Conservation (phyloP, 495 filamentous ascomycete genomes). For the Penicillium salamii region DNA sequence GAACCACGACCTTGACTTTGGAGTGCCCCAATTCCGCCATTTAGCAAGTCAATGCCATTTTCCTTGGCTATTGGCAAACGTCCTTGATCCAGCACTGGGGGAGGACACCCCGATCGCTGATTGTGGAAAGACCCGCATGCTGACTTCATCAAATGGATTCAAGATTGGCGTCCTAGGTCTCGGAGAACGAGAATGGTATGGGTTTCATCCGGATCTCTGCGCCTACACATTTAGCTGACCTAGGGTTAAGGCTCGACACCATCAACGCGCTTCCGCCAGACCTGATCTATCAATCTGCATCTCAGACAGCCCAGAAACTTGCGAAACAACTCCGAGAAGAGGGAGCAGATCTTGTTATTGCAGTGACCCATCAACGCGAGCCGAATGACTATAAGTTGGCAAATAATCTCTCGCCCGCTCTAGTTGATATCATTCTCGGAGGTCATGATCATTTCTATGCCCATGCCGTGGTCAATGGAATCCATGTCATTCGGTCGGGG, state of each 20-base stretch:
- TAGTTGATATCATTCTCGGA: conserved; percentile 81
- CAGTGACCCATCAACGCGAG: conserved; percentile 80
- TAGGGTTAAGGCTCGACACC: conserved; percentile 65
- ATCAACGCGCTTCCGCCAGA: conserved; percentile 81
- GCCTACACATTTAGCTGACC: not conserved
- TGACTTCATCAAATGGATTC: conserved; percentile 76
- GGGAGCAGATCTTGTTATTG: conserved; percentile 78
- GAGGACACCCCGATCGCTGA: conserved; percentile 65
- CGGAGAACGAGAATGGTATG: conserved; percentile 67
- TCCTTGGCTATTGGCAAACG: conserved; percentile 86
- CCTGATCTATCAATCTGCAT: conserved; percentile 75
- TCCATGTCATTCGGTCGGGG: conserved; percentile 77
- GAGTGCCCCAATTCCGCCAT: conserved; percentile 73
- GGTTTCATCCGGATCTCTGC: not conserved
- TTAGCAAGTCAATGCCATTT: conserved; percentile 73
- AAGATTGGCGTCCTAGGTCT: conserved; percentile 84
- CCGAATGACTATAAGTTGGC: conserved; percentile 84
- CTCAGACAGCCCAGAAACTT: conserved; percentile 64
- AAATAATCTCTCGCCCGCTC: conserved; percentile 57
- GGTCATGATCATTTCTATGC: conserved; percentile 89
- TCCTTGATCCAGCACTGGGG: conserved; percentile 75
- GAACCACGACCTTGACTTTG: conserved; percentile 95
- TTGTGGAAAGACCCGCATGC: conserved; percentile 64
- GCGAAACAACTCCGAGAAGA: conserved; percentile 66
- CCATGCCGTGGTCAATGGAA: conserved; percentile 71